These are phyloP conservation scores for Aspergillus sp. DNA, from an alignment of 2,329 filamentous ascomycete species.

Conservation along the genomic window DNA sequence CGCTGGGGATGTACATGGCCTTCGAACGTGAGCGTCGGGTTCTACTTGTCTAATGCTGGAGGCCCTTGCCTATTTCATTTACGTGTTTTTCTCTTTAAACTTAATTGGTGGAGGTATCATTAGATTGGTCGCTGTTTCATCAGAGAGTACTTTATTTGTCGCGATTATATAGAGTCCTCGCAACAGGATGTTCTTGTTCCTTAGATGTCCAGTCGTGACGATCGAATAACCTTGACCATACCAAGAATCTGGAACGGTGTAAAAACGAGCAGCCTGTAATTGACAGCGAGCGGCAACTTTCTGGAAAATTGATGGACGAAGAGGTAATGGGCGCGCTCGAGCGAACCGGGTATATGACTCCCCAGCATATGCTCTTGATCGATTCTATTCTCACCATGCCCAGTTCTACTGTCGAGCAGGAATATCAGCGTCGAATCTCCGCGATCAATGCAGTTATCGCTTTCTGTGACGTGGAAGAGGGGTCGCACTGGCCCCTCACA, in stretches of 20 bases:
- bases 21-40: conserved; percentile 9
- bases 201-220: too few species aligned
- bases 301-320: conserved; percentile 24
- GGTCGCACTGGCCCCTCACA: too few species aligned
- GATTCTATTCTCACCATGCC: conserved; percentile 26
- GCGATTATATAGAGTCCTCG: too few species aligned
- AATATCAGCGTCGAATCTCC: conserved; percentile 24
- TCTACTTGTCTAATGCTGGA: neutral
- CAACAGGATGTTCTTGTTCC: too few species aligned
- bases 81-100: neutral
- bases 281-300: conserved; percentile 23
- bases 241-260: conserved; percentile 25
- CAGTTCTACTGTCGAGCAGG: conserved; percentile 21
- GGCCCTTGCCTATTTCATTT: neutral
- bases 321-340: conserved; percentile 25
- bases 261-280: conserved; percentile 31
- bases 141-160: too few species aligned
- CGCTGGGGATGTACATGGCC: conserved; percentile 12
- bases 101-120: neutral
- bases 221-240: too few species aligned
- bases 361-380: conserved; percentile 24
- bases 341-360: conserved; percentile 22
- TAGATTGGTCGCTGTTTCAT: too few species aligned
- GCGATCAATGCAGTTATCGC: conserved; percentile 26
- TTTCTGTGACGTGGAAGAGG: conserved; percentile 28